Percentiles rank a stretch among this genome's conserved stretches.
These are phyloP conservation scores for Berkeleyomyces rouxiae DNA, from an alignment of 2,329 filamentous ascomycete genomes.

Conservation along the genomic window DNA sequence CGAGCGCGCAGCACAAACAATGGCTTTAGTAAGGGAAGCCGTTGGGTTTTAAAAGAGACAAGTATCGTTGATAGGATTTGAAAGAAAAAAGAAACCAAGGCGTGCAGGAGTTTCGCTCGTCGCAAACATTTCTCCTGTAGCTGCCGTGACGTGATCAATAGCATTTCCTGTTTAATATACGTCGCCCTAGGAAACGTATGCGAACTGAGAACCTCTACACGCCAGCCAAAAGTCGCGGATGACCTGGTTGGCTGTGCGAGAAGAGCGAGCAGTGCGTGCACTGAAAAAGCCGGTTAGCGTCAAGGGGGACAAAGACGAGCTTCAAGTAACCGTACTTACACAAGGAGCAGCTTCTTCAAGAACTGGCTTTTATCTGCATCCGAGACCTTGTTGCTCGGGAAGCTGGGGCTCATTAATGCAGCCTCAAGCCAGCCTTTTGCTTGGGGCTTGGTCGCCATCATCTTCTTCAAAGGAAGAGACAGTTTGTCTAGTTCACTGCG, in stretches of 20 bases:
- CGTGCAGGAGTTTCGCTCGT: too few relatives aligned
- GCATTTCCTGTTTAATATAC: background rate
- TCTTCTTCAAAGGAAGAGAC: slow-evolving; percentile 52
- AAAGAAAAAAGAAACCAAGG: background rate
- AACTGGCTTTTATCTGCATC: slow-evolving; percentile 45
- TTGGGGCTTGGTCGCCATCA: slow-evolving; percentile 38
- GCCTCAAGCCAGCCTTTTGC: slow-evolving; percentile 46
- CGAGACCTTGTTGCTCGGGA: slow-evolving; percentile 43
- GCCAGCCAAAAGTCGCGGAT: slow-evolving; percentile 59
- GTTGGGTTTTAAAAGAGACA: slow-evolving; percentile 28
- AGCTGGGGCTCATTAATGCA: slow-evolving; percentile 37
- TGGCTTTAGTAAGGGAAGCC: slow-evolving; percentile 34
- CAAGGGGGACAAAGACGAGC: background rate
- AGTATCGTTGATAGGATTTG: background rate
- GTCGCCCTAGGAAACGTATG: slow-evolving; percentile 17
- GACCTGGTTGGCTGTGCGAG: slow-evolving; percentile 46
- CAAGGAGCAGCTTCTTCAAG: slow-evolving; percentile 44
- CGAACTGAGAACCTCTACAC: slow-evolving; percentile 43
- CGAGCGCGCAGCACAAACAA: slow-evolving; percentile 41
- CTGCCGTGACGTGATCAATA: background rate
- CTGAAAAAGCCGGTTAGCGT: slow-evolving; percentile 21
- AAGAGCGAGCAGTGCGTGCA: slow-evolving; percentile 48
- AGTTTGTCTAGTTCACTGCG: slow-evolving; percentile 58
- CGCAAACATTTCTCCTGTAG: too few relatives aligned
- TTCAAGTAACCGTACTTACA: background rate